Conservation (phyloP, 331 rosid species). For the Phaseolus coccineus region DNA sequence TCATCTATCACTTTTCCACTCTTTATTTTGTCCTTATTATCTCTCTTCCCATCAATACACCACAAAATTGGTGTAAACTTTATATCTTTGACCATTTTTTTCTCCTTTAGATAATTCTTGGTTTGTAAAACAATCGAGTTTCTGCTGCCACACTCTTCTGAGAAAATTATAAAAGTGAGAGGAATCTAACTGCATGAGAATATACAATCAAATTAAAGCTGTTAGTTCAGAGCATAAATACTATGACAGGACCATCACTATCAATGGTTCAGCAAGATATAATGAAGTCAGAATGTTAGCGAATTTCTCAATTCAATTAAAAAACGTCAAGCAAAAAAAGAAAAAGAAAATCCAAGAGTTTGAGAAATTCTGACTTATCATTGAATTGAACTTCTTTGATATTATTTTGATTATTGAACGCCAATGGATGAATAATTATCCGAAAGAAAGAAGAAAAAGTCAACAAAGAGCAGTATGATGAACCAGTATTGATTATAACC, state of each 20-base stretch:
- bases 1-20: no score
- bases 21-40: no score
- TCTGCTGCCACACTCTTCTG: background rate
- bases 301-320: background rate
- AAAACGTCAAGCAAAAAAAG: background rate
- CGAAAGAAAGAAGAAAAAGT: background rate
- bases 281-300: background rate
- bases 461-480: constrained; percentile 31
- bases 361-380: background rate
- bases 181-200: background rate
- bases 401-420: background rate
- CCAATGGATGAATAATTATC: background rate
- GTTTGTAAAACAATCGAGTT: background rate
- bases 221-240: background rate
- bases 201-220: background rate
- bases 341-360: background rate
- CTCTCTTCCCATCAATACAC: background rate
- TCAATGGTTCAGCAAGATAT: background rate
- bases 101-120: background rate
- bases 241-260: background rate
- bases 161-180: background rate
- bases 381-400: background rate
- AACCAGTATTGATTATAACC: background rate
- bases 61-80: background rate
- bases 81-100: background rate